Base-by-base conservation (phyloP, 208 protist genomes). In the Crithidia acanthocephali region DNA sequence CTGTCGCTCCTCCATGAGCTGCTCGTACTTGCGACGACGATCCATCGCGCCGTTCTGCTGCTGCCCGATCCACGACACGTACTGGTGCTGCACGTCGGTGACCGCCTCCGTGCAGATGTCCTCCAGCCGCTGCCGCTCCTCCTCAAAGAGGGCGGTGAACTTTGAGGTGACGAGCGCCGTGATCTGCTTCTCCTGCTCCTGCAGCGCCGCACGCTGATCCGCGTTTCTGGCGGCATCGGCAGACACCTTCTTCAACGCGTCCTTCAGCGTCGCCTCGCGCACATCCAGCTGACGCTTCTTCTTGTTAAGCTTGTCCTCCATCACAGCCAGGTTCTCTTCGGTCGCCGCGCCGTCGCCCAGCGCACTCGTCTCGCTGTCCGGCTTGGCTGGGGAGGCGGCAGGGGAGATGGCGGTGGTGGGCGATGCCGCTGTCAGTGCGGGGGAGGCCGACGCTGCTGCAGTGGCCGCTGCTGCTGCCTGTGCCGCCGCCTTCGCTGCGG, bases 241-340 rank as follows among this genome's bases (percentile, higher is more conserved):
- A 4, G 79, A 81, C 15, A 88, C 80, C 62, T 90, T 91, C 55
- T 91, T 87, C 42, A 90, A 66, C 7, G 81, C 80, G 40, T 86
- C 83, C 71, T 93, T 80, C 68, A 91, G 81, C 48, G 83, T 83
- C 20, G 79, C 75, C 66, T 93, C 85, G 13, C 81, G 79, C 70
- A 84, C 32, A 63, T 87, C 81, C 0, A 91, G 72, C 47, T 80
- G 66, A 10, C 73, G 81, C 55, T 86, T 66, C 71, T 77, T 81
- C 63, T 84, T 81, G 28, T 70, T 68, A 35, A 84, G 48, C 10
- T 33, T 33, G 16, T 74, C 65, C 37, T 76, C 70, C 32, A 75
- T 66, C 20, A 45, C 61, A 5, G 60, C 52, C 1, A 60, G 13
- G 6, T 37, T 51, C 13, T 51, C 56, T 6, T 62, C 53, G 11